A percentile compares a stretch with the other conserved stretches of the same genome.
phyloP scores from a whole-genome alignment of 2,329 filamentous ascomycete genomes.

The Epichloe hybrida region DNA sequence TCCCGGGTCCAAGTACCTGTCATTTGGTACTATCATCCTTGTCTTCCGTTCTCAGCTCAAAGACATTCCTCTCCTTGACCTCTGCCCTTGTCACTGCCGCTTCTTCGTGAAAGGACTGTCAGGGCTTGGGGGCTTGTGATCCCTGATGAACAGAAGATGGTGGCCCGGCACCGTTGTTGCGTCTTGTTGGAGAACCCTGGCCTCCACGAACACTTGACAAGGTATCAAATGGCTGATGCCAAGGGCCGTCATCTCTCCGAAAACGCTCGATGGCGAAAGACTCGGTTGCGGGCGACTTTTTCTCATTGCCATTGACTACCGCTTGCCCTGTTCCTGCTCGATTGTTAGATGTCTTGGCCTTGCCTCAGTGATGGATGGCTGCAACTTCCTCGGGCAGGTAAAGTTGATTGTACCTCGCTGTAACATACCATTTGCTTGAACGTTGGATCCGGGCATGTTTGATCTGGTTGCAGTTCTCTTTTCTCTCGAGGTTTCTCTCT shows the following conservation, averaged over 20 bases:
- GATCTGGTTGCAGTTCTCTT: background rate
- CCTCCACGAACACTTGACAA: background rate
- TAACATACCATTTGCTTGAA: background rate
- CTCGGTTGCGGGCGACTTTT: background rate
- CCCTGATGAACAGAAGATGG: background rate
- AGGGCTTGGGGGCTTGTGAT: background rate
- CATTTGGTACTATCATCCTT: background rate
- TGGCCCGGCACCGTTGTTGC: background rate
- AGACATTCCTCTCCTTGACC: too few relatives aligned
- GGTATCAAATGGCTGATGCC: constrained; percentile 1
- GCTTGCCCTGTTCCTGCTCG: background rate
- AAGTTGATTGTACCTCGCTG: background rate
- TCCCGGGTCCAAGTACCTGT: background rate
- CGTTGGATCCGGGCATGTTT: background rate
- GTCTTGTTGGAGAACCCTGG: background rate
- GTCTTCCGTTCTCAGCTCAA: too few relatives aligned
- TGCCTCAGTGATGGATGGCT: background rate
- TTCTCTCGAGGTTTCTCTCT: background rate
- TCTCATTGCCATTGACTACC: background rate
- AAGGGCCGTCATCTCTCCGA: constrained; percentile 1
- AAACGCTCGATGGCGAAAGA: constrained; percentile 3
- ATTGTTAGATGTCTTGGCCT: background rate
- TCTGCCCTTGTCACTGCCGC: too few relatives aligned
- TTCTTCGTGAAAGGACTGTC: background rate
- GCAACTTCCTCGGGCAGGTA: background rate